Evolutionary conservation across 1,284 basidiomycete genomes (phyloP).

Genomic region (Ganoderma boninense): DNA sequence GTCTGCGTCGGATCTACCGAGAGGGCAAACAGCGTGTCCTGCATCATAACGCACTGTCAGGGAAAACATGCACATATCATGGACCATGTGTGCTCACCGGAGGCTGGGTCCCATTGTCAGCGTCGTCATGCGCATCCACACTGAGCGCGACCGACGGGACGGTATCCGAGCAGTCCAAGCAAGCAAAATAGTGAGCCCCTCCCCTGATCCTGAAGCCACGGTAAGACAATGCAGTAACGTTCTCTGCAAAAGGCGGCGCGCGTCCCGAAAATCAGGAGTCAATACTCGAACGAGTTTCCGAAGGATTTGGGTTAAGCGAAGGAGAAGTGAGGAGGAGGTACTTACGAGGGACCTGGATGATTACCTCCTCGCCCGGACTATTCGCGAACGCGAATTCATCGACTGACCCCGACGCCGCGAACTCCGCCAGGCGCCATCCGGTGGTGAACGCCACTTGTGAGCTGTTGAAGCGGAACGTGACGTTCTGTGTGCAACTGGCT

Average conservation of each 20-base stretch:
- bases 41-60: too few species aligned
- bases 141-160: background rate
- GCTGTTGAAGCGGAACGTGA: constrained; percentile 31
- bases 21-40: constrained; percentile 39
- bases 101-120: constrained; percentile 28
- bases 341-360: constrained; percentile 32
- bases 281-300: background rate
- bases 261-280: background rate
- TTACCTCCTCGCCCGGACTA: constrained; percentile 24
- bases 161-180: constrained; percentile 30
- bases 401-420: constrained; percentile 9
- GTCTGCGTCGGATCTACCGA: constrained; percentile 37
- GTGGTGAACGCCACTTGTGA: constrained; percentile 31
- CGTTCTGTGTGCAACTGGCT: constrained; percentile 30
- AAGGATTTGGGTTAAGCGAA: background rate
- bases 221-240: constrained; percentile 34
- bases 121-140: constrained; percentile 32
- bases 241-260: constrained; percentile 17
- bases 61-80: background rate
- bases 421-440: constrained; percentile 33
- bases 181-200: constrained; percentile 32
- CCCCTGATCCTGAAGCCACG: constrained; percentile 30
- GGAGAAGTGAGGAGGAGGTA: background rate
- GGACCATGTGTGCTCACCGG: constrained; percentile 21
- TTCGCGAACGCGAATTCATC: constrained; percentile 28